Conservation (phyloP, 2,329 filamentous ascomycete genomes). For the Arthrocladium fulminans region DNA sequence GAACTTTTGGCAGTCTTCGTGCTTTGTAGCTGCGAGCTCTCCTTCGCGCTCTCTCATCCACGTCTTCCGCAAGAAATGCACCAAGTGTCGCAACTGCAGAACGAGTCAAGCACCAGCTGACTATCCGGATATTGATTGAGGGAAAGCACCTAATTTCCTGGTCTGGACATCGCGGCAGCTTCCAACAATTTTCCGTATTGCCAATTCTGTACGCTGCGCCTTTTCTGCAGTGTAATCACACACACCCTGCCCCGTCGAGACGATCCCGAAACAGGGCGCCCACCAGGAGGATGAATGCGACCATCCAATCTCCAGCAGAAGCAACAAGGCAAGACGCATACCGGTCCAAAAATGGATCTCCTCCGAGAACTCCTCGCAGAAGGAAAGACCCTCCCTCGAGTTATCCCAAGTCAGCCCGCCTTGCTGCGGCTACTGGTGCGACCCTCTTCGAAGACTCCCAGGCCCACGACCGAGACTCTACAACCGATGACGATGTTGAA, state of each 20-base stretch:
- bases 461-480: slow-evolving; percentile 6
- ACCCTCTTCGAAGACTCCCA: slow-evolving; percentile 7
- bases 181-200: background rate
- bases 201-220: background rate
- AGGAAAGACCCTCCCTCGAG: slow-evolving; percentile 9
- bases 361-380: slow-evolving; percentile 6
- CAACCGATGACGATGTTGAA: slow-evolving; percentile 27
- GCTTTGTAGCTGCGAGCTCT: background rate
- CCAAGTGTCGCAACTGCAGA: background rate
- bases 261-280: background rate
- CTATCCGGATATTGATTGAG: background rate
- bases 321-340: background rate
- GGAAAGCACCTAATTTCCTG: no score
- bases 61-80: background rate
- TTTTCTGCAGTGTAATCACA: background rate
- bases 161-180: no score
- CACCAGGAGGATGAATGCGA: background rate
- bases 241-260: no score
- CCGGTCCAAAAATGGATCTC: slow-evolving; percentile 1
- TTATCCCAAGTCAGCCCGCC: slow-evolving; percentile 8
- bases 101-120: background rate
- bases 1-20: background rate
- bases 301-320: slow-evolving; percentile 2
- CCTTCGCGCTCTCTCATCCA: background rate
- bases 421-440: background rate